A percentile compares a stretch with the other conserved stretches of the same genome.
Evolutionary conservation across 176 grass and related monocot species (phyloP).

Genomic region (Paspalum notatum): DNA sequence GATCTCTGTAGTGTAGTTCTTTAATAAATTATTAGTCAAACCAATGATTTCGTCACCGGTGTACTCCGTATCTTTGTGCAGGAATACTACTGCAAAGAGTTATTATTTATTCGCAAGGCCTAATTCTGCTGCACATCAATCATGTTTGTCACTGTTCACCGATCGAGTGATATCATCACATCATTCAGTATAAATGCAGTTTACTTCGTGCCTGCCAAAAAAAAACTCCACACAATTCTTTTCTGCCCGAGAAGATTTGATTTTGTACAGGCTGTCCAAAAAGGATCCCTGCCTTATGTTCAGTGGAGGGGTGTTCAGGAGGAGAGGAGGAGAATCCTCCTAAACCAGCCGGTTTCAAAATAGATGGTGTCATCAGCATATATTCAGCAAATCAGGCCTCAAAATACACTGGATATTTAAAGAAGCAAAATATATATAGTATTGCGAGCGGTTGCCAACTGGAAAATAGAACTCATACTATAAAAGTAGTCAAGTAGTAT

Average conservation of each 20-base stretch:
- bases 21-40: neutral
- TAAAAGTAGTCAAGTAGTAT: neutral
- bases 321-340: neutral
- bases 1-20: neutral
- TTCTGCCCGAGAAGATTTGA: neutral
- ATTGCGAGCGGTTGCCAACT: neutral
- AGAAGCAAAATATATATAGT: neutral
- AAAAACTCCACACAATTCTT: slow-evolving; percentile 15
- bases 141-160: slow-evolving; percentile 30
- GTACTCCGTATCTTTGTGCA: neutral
- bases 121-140: slow-evolving; percentile 31
- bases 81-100: neutral
- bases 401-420: neutral
- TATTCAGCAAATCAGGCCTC: slow-evolving; percentile 38
- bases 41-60: neutral
- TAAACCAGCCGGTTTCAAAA: slow-evolving; percentile 17
- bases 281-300: slow-evolving; percentile 14
- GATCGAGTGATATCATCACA: slow-evolving; percentile 22
- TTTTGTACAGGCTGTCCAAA: slow-evolving; percentile 31
- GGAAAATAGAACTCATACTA: slow-evolving; percentile 22
- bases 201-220: neutral
- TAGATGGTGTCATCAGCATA: slow-evolving; percentile 34
- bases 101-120: slow-evolving; percentile 28
- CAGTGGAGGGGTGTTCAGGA: neutral
- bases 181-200: slow-evolving; percentile 32